Percentiles rank a stretch among this genome's conserved stretches.
These are phyloP conservation scores for Peronospora farinosa DNA, from an alignment of 352 stramenopile species.

Conservation along the genomic window DNA sequence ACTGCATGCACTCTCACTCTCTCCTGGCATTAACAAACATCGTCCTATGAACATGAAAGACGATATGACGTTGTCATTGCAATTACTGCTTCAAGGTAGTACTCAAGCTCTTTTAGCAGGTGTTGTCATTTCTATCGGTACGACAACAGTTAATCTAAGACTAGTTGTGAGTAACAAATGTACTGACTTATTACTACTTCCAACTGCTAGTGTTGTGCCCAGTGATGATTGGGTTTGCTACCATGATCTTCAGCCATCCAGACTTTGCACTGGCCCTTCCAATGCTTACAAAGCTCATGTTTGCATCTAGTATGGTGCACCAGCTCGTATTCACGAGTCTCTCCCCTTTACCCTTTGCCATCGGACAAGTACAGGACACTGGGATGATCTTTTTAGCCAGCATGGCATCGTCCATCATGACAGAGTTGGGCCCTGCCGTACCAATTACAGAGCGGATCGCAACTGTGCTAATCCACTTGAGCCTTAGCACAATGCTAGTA, in stretches of 20 bases:
- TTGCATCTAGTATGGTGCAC: conserved; percentile 91
- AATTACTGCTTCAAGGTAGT: conserved; percentile 32
- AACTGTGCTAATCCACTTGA: conserved; percentile 91
- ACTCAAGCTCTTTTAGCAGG: conserved; percentile 77
- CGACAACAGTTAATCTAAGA: background rate
- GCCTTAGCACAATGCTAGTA: conserved; percentile 82
- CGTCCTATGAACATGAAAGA: background rate
- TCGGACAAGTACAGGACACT: conserved; percentile 95
- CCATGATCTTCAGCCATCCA: conserved; percentile 90
- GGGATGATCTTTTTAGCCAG: conserved; percentile 93
- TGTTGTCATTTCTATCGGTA: conserved; percentile 81
- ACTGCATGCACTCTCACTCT: conserved; percentile 25
- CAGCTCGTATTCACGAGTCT: conserved; percentile 89
- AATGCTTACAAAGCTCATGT: conserved; percentile 87
- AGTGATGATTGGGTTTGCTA: conserved; percentile 84
- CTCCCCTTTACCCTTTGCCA: conserved; percentile 91
- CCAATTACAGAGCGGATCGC: conserved; percentile 64
- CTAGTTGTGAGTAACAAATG: too few relatives aligned
- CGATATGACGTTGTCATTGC: conserved; percentile 1
- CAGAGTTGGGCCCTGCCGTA: conserved; percentile 47
- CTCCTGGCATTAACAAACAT: conserved; percentile 5
- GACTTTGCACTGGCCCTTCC: conserved; percentile 48
- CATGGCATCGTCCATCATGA: conserved; percentile 90
- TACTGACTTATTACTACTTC: background rate
- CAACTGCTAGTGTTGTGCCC: conserved; percentile 38